phyloP scores from a whole-genome alignment of 176 grass and related monocot genomes.

The barley (Hordeum vulgare) region MorexV3_pseudomolecules_assembly NC_058522.1:342124873-342125372 shows the following conservation, averaged over 20 bases:
- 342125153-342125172: not conserved
- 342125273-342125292: not conserved
- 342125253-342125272: not conserved
- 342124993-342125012: conserved; percentile 43
- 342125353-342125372: not conserved
- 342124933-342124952: not conserved
- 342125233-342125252: conserved; percentile 77
- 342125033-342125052: conserved; percentile 37
- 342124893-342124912: not conserved
- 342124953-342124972: not conserved
- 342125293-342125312: not conserved
- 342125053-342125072: conserved; percentile 73
- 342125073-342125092: conserved; percentile 47
- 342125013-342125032: conserved; percentile 56
- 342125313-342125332: not conserved
- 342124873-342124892: not conserved
- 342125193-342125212: conserved; percentile 9
- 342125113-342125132: not conserved
- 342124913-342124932: not conserved
- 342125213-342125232: conserved; percentile 85
- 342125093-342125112: not conserved
- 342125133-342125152: not conserved
- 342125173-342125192: not conserved
- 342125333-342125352: not conserved
- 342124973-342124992: conserved; percentile 37